phyloP scores from a whole-genome alignment of 495 filamentous ascomycete species.

The Entonaema liquescens region DNA sequence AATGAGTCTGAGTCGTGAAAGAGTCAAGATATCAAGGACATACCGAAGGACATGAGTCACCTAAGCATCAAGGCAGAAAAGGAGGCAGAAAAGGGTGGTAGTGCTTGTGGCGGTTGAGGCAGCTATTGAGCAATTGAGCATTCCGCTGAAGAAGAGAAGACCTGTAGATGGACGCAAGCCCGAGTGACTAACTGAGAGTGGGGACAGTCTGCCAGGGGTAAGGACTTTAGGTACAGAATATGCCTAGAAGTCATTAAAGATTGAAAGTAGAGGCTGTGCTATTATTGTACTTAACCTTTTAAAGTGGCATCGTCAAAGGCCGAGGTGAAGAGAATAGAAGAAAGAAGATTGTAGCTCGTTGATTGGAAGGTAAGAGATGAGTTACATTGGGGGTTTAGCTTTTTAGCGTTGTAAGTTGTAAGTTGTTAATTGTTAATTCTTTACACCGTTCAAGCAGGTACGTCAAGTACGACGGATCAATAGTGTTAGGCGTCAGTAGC shows the following conservation, averaged over 20 bases:
- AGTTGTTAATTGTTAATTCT: too few relatives aligned
- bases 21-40: constrained; percentile 12
- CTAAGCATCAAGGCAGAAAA: constrained; percentile 35
- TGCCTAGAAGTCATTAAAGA: neutral
- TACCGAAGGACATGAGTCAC: constrained; percentile 37
- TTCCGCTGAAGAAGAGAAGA: neutral
- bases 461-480: neutral
- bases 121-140: constrained; percentile 16
- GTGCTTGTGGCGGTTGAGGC: constrained; percentile 17
- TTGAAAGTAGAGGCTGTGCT: constrained; percentile 5
- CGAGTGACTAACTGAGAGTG: neutral
- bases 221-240: neutral
- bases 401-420: neutral
- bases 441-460: too few relatives aligned
- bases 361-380: neutral
- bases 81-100: constrained; percentile 6
- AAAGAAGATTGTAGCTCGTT: neutral
- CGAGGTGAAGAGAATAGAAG: constrained; percentile 5
- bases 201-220: neutral
- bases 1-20: constrained; percentile 6
- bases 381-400: constrained; percentile 13
- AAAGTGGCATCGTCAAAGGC: neutral
- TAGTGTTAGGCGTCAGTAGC: neutral
- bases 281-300: neutral
- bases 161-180: neutral